Conservation (phyloP, 2,329 filamentous ascomycete genomes). For the Thermomyces lanuginosus region DNA sequence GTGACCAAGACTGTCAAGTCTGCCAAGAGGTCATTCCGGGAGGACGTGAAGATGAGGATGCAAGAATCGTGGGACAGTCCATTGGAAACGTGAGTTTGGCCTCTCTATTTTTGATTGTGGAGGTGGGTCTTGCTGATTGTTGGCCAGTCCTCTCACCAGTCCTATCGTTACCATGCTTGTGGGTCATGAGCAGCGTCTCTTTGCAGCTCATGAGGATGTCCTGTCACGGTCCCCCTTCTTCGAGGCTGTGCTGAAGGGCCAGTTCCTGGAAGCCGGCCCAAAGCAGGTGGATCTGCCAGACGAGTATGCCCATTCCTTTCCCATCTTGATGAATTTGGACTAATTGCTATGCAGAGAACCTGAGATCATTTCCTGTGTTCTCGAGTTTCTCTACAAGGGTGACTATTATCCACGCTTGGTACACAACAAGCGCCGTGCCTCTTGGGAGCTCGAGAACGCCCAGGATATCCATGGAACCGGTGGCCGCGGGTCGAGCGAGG, state of each 20-base stretch:
- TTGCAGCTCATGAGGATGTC: slow-evolving; percentile 89
- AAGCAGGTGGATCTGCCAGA: slow-evolving; percentile 64
- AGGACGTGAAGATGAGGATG: slow-evolving; percentile 71
- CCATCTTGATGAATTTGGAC: not conserved
- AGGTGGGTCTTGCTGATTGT: slow-evolving; percentile 1
- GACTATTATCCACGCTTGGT: slow-evolving; percentile 86
- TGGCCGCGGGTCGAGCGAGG: slow-evolving; percentile 49
- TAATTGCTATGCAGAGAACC: slow-evolving; percentile 53
- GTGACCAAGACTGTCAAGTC: slow-evolving; percentile 77
- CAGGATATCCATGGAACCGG: slow-evolving; percentile 38
- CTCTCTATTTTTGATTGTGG: not conserved
- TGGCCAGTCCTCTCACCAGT: slow-evolving; percentile 36
- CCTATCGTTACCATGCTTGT: slow-evolving; percentile 79
- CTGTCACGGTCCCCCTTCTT: slow-evolving; percentile 77
- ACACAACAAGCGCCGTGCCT: slow-evolving; percentile 69
- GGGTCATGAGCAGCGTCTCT: slow-evolving; percentile 70
- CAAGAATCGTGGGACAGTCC: slow-evolving; percentile 60
- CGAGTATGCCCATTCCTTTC: slow-evolving; percentile 25
- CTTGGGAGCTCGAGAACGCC: slow-evolving; percentile 74
- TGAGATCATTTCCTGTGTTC: slow-evolving; percentile 80
- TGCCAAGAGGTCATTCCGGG: slow-evolving; percentile 57
- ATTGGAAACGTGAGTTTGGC: not conserved
- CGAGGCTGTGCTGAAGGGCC: slow-evolving; percentile 51
- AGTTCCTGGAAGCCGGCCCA: slow-evolving; percentile 52
- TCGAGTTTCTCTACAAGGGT: slow-evolving; percentile 94